Percentiles rank a stretch among this genome's conserved stretches.
These are phyloP conservation scores for Cladosporium oxysporum DNA, from an alignment of 2,329 filamentous ascomycete species.

Conservation along the genomic window DNA sequence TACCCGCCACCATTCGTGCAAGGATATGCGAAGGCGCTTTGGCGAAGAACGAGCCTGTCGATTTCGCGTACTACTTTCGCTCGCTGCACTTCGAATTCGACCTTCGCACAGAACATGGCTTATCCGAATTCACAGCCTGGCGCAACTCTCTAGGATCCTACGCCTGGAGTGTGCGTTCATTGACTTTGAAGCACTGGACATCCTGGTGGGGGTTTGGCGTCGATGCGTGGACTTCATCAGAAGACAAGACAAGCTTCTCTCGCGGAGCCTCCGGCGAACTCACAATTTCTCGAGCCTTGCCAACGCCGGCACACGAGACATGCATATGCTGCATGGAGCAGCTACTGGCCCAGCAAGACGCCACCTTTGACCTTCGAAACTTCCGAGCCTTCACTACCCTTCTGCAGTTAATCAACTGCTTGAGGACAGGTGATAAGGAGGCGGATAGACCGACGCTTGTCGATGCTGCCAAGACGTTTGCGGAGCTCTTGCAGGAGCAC, in stretches of 20 bases:
- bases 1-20: background rate
- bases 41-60: background rate
- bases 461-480: background rate
- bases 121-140: background rate
- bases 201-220: conserved; percentile 9
- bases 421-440: background rate
- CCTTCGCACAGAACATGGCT: background rate
- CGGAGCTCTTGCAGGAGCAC: background rate
- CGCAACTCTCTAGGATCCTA: background rate
- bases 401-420: background rate
- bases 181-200: conserved; percentile 16
- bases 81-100: conserved; percentile 9
- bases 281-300: background rate
- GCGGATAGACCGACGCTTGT: background rate
- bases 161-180: background rate
- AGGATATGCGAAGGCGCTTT: background rate
- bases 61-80: background rate
- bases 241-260: conserved; percentile 10
- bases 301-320: background rate
- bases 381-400: background rate
- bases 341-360: background rate
- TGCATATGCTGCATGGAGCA: background rate
- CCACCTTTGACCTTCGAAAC: background rate
- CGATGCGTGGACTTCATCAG: background rate
- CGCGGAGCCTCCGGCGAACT: background rate